Base-by-base conservation (phyloP, 2,329 filamentous ascomycete species). In the Zalaria obscura region DNA sequence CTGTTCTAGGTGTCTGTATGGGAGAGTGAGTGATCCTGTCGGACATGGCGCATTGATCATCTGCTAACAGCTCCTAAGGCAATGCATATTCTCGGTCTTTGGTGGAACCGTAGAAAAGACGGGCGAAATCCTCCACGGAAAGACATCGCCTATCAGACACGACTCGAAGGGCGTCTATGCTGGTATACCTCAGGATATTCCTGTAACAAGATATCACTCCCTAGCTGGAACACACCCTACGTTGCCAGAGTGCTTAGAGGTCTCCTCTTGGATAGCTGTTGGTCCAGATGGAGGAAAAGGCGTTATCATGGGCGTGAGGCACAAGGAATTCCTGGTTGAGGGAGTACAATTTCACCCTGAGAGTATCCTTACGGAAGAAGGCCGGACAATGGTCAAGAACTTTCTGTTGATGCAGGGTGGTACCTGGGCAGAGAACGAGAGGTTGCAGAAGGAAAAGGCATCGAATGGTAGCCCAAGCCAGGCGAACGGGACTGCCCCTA, bases 271-370 rank as follows among this genome's bases (percentile, higher is more conserved):
- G 80, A 86, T 91, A 41, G 73, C 78, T 28, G 76, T 76, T 49
- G 77, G 80, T n/a, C 66, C 69, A 10, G 83, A 88, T 56, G 80
- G 80, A 40, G 77, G 76, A 27, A 86, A 83, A 49, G 84, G 83
- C 27, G 78, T 96, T 45, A 98, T 98, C 52, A 95, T 96, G 82
- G 91, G 91, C 37, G 83, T 98, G 36, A 80, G 91, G 36, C 91
- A 98, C 68, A 94, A 89, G 66, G 76, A 91, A 55, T 83, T 80
- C 54, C 75, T 84, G 2, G 72, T 96, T n/a, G 91, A 98, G 61
- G 91, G 88, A 34, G 91, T 98, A 10, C 91, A 98, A 57, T 98
- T 96, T 53, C 91, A 98, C 52, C 91, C 91, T 0, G 91, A 98
- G 63, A 96, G 89, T 59, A 98, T 98, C 44, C 67, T 98, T 40